Conservation (phyloP, 306 rosid species). For the Sphenostylis stenocarpa region DNA sequence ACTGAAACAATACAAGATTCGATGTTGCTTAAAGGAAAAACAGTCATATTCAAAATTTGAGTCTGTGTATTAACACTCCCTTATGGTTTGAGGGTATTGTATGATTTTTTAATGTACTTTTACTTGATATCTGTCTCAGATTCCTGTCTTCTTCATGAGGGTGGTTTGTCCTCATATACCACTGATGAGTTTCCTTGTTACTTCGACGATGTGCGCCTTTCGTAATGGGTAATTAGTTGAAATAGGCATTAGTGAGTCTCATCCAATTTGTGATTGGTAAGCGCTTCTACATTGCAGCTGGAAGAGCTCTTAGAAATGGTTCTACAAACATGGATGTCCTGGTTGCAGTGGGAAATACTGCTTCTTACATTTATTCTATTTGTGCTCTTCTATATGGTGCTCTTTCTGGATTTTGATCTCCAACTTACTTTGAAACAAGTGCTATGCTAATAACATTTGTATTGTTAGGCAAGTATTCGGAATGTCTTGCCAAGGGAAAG, state of each 20-base stretch:
- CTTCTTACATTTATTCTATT: constrained; percentile 92
- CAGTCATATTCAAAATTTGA: not conserved
- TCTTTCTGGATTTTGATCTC: constrained; percentile 90
- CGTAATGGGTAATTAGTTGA: constrained; percentile 88
- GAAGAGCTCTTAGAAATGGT: constrained; percentile 95
- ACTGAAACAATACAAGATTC: constrained; percentile 5
- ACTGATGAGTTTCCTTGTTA: constrained; percentile 61
- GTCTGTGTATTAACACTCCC: constrained; percentile 5
- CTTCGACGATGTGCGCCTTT: constrained; percentile 92
- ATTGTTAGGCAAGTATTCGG: constrained; percentile 92
- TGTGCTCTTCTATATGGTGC: constrained; percentile 97
- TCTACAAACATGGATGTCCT: constrained; percentile 98
- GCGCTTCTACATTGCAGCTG: constrained; percentile 93
- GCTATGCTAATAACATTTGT: constrained; percentile 99
- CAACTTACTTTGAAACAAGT: constrained; percentile 97
- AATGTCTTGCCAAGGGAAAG: constrained; percentile 98
- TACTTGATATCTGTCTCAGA: constrained; percentile 52
- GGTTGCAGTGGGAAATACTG: constrained; percentile 97
- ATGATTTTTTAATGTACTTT: constrained; percentile 25
- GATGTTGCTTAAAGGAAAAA: constrained; percentile 21
- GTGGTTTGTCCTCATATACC: constrained; percentile 97
- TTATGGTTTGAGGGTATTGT: constrained; percentile 14
- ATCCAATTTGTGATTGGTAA: constrained; percentile 90
- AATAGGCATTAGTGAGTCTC: constrained; percentile 89
- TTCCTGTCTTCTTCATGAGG: constrained; percentile 73